These are phyloP conservation scores for Globisporangium canariense DNA, from an alignment of 352 stramenopile genomes.

Conservation along the genomic window DNA sequence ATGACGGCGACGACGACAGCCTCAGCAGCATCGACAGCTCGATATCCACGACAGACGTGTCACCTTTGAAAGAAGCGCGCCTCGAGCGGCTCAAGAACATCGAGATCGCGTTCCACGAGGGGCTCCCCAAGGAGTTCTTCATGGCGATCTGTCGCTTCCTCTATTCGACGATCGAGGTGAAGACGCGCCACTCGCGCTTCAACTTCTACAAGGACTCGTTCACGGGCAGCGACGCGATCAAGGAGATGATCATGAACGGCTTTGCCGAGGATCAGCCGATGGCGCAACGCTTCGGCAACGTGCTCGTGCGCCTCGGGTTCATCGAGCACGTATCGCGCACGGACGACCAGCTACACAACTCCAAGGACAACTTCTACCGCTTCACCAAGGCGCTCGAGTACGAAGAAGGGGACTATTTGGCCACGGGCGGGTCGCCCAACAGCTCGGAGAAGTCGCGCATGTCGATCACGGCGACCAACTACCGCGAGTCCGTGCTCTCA, in stretches of 20 bases:
- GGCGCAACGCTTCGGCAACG: constrained; percentile 68
- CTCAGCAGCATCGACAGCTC: constrained; percentile 27
- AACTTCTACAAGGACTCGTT: constrained; percentile 89
- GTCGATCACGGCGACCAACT: constrained; percentile 66
- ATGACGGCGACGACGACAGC: constrained; percentile 25
- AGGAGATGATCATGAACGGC: constrained; percentile 67
- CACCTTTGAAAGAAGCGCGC: constrained; percentile 64
- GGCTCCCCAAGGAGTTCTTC: constrained; percentile 78
- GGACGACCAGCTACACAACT: constrained; percentile 78
- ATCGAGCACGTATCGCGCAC: constrained; percentile 82
- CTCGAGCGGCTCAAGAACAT: constrained; percentile 75
- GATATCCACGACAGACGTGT: constrained; percentile 39
- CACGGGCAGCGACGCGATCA: constrained; percentile 68
- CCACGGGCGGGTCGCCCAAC: constrained; percentile 3
- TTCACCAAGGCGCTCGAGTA: constrained; percentile 74
- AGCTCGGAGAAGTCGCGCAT: constrained; percentile 26
- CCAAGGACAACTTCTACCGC: constrained; percentile 83
- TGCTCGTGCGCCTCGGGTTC: constrained; percentile 75
- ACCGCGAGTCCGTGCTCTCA: constrained; percentile 71
- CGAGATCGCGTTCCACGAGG: constrained; percentile 76
- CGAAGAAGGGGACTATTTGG: constrained; percentile 25
- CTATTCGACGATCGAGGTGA: constrained; percentile 69
- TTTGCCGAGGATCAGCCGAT: constrained; percentile 78
- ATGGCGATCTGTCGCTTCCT: constrained; percentile 69
- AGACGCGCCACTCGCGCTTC: constrained; percentile 80